Conservation (phyloP, 2,329 filamentous ascomycete genomes). For the Berkeleyomyces rouxiae region DNA sequence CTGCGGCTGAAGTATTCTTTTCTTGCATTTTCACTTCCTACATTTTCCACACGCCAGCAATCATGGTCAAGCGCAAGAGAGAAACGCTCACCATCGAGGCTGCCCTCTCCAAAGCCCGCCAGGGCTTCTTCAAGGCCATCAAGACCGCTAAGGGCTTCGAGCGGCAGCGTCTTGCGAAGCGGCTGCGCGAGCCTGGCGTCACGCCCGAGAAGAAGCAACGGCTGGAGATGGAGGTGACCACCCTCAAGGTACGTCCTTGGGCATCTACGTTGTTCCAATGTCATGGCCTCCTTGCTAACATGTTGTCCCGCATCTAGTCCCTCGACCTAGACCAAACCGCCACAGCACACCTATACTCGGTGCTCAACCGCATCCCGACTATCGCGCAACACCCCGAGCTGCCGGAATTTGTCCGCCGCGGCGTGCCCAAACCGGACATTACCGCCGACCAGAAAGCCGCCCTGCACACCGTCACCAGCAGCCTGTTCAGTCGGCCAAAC, state of each 20-base stretch:
- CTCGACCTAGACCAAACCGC: conserved; percentile 42
- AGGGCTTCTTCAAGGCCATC: conserved; percentile 47
- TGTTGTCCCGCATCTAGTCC: conserved; percentile 23
- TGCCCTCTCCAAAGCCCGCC: conserved; percentile 37
- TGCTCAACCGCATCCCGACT: conserved; percentile 36
- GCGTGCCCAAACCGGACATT: conserved; percentile 33
- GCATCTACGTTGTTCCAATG: background rate
- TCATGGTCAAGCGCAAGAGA: conserved; percentile 44
- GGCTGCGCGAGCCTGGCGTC: conserved; percentile 31
- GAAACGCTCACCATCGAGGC: conserved; percentile 30
- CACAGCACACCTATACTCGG: conserved; percentile 37
- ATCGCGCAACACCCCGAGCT: conserved; percentile 34
- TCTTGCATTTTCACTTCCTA: background rate
- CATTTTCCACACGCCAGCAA: background rate
- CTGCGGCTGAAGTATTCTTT: background rate
- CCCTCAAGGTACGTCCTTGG: conserved; percentile 31
- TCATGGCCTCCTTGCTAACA: conserved; percentile 3
- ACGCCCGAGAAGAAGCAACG: conserved; percentile 35
- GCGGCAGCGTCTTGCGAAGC: conserved; percentile 55
- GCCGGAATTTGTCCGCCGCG: conserved; percentile 30
- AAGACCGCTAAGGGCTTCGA: conserved; percentile 63
- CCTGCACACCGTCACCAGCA: conserved; percentile 43
- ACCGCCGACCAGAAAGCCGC: conserved; percentile 34
- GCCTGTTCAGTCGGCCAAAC: conserved; percentile 34
- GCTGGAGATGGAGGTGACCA: conserved; percentile 42